phyloP scores from a whole-genome alignment of 2,329 filamentous ascomycete species.

The Pseudogymnoascus verrucosus region DNA sequence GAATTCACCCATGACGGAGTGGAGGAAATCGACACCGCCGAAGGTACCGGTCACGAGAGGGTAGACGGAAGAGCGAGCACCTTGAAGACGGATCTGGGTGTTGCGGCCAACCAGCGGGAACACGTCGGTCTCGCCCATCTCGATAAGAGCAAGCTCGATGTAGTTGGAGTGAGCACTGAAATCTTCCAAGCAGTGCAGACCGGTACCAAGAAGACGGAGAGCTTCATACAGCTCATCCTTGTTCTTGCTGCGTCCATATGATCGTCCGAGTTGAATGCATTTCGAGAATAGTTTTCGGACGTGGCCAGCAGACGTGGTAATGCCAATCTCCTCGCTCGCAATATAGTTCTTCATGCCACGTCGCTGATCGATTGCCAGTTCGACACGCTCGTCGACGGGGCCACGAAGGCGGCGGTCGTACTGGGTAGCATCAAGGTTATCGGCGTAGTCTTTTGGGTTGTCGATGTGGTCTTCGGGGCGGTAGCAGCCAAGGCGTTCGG shows the following conservation, averaged over 20 bases:
- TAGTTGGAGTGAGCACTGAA: conserved; percentile 94
- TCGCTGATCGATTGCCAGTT: conserved; percentile 68
- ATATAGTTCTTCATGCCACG: conserved; percentile 92
- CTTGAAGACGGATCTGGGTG: conserved; percentile 63
- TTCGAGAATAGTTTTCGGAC: conserved; percentile 64
- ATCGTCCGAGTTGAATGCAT: conserved; percentile 72
- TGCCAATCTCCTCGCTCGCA: conserved; percentile 68
- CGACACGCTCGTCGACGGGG: conserved; percentile 68
- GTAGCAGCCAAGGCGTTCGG: conserved; percentile 71
- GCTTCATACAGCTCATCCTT: conserved; percentile 81
- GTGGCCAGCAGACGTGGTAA: conserved; percentile 74
- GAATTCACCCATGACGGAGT: conserved; percentile 73
- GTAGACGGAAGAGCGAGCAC: conserved; percentile 59
- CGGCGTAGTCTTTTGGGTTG: conserved; percentile 73
- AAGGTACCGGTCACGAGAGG: conserved; percentile 88
- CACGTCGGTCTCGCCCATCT: conserved; percentile 70
- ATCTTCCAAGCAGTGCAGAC: conserved; percentile 84
- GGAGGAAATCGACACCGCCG: conserved; percentile 87
- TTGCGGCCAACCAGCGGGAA: conserved; percentile 80
- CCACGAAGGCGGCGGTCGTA: conserved; percentile 77
- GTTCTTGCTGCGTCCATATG: conserved; percentile 56
- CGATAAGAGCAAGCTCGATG: conserved; percentile 76
- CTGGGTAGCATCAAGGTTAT: conserved; percentile 74
- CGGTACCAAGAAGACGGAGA: conserved; percentile 77
- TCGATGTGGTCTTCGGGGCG: conserved; percentile 79